Evolutionary conservation across 305 asterid genomes (phyloP), one percentile per base, ranked within the genome.

Genomic region (Ilex paraguariensis): DNA sequence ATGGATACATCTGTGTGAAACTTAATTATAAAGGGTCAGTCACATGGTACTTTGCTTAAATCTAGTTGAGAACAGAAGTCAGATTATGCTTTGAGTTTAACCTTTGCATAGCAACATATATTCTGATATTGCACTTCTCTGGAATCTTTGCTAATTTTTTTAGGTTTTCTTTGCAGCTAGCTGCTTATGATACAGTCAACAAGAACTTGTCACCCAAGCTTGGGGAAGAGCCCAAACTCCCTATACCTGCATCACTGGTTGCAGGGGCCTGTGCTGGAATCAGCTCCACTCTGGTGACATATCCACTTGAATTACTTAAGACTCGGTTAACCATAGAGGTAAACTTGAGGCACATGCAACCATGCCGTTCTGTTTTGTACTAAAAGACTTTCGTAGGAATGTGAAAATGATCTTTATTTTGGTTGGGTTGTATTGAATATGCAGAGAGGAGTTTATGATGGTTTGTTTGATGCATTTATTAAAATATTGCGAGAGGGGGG

Each of bases 181-280:
- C 88, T 66, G 91, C 87, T 31, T 94, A 88, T 36, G 99, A 94
- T 76, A 94, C 98, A 12, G 90, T 91, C 61, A 94, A 94, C 69
- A 94, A 85, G 84, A 80, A 74, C 30, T 74, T 94, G 77, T 82
- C 99, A 2, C 79, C 88, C 31, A 94, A 91, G 76, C 80, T 78
- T 13, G 95, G 95, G 5, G 84, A 86, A 50, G 82, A 79, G 56
- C 78, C 89, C 66, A 88, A 81, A 82, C 46, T 93, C 49, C 91
- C 81, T 11, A 53, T 94, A 52, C 97, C 98, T 45, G 86, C 97
- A 54, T 88, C 99, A 51, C 67, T 91, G 62, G 67, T 94, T 52
- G 99, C 96, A 0, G 99, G 99, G 58, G 98, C 99, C 56, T 88
- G 95, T 73, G 99, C 98, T 59, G 99, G 99, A 66, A 95, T 94